phyloP scores from a whole-genome alignment of 805 yeast species.

The Metschnikowia drakensbergensis region DNA sequence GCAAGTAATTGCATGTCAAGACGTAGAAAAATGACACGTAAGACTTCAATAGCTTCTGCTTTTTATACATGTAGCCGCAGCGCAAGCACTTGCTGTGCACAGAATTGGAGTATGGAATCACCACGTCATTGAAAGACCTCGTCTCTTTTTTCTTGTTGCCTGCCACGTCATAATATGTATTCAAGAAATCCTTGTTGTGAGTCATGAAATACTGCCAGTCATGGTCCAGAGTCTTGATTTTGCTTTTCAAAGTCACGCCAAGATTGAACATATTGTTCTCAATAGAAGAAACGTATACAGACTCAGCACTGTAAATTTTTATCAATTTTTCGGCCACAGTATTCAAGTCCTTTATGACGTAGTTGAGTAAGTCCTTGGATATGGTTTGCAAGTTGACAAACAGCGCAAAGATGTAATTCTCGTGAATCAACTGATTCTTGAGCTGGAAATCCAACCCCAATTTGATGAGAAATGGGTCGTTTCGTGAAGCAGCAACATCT shows the following conservation, averaged over 20 bases:
- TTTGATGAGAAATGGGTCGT: constrained; percentile 42
- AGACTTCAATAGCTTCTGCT: constrained; percentile 39
- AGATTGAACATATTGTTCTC: constrained; percentile 19
- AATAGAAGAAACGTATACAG: constrained; percentile 16
- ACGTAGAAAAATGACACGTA: constrained; percentile 36
- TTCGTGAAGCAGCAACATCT: constrained; percentile 26
- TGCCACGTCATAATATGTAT: constrained; percentile 18
- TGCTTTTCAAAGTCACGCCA: constrained; percentile 24
- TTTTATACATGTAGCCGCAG: constrained; percentile 39
- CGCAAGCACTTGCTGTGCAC: constrained; percentile 39
- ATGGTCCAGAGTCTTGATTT: constrained; percentile 22
- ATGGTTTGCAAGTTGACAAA: constrained; percentile 41
- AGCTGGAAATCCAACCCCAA: constrained; percentile 38
- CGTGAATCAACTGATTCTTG: constrained; percentile 39
- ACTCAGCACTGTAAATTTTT: constrained; percentile 24
- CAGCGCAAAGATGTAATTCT: constrained; percentile 40
- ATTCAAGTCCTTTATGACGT: constrained; percentile 36
- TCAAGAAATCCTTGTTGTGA: constrained; percentile 27
- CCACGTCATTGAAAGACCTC: constrained; percentile 22
- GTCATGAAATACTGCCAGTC: constrained; percentile 41
- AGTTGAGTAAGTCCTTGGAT: constrained; percentile 35
- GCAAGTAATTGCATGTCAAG: constrained; percentile 41
- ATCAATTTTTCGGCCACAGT: constrained; percentile 32
- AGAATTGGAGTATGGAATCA: constrained; percentile 33
- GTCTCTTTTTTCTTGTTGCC: constrained; percentile 18